A percentile compares a stretch with the other conserved stretches of the same genome.
Evolutionary conservation across 228 moss, liverwort and hornwort species (phyloP).

Genomic region (Sphagnum fallax): DNA sequence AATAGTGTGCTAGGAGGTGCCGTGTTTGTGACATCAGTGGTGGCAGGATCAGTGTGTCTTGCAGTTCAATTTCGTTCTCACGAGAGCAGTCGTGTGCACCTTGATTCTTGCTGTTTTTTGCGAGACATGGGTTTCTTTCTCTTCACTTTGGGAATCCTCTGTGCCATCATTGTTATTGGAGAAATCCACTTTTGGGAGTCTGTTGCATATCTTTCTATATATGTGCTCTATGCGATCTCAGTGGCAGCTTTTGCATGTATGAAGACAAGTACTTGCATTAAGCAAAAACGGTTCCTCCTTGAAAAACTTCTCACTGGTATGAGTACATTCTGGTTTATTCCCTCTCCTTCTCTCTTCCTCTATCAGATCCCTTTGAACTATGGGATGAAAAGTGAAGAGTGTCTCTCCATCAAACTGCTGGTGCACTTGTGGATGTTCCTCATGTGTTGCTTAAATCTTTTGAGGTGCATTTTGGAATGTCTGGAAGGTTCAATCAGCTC

Average conservation of each 20-base stretch:
- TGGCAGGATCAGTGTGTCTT: conserved; percentile 82
- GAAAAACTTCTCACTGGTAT: not conserved
- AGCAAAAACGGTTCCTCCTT: not conserved
- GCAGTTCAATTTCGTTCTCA: conserved; percentile 45
- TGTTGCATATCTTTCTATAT: conserved; percentile 67
- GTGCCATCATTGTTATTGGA: conserved; percentile 55
- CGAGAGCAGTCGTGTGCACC: conserved; percentile 21
- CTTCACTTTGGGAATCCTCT: conserved; percentile 61
- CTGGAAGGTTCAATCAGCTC: too few relatives aligned
- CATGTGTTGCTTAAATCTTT: too few relatives aligned
- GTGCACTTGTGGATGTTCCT: too few relatives aligned
- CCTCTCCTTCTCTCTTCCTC: not conserved
- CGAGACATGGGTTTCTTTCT: conserved; percentile 83
- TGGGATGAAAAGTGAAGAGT: too few relatives aligned
- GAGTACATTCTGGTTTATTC: conserved; percentile 22
- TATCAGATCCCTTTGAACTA: not conserved
- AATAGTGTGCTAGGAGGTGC: conserved; percentile 94
- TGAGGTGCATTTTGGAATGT: too few relatives aligned
- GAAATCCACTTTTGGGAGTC: conserved; percentile 61
- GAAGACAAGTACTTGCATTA: conserved; percentile 35
- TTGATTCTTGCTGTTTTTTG: conserved; percentile 67
- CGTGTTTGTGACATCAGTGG: conserved; percentile 85
- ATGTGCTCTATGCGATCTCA: conserved; percentile 65
- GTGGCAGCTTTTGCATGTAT: conserved; percentile 73
- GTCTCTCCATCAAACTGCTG: too few relatives aligned